These are phyloP conservation scores for Posidonia oceanica DNA, from an alignment of 116 monocot genomes.

Conservation along the genomic window DNA sequence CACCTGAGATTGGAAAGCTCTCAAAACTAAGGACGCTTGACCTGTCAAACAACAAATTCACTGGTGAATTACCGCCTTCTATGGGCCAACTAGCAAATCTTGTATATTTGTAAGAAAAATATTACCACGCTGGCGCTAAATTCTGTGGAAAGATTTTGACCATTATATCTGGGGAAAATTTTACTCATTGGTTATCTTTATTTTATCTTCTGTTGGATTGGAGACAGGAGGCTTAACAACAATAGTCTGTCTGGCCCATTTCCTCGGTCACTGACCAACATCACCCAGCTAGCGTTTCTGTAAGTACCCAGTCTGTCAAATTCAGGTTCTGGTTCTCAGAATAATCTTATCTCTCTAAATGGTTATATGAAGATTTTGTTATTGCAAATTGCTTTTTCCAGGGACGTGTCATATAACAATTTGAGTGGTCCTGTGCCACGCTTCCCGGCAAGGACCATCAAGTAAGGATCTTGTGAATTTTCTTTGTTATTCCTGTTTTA, in stretches of 20 bases:
- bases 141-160: not conserved
- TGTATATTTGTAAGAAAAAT: constrained; percentile 39
- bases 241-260: constrained; percentile 53
- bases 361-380: too few relatives aligned
- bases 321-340: constrained; percentile 18
- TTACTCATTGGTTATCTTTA: not conserved
- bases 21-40: constrained; percentile 37
- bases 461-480: too few relatives aligned
- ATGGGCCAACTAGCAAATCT: constrained; percentile 35
- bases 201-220: not conserved
- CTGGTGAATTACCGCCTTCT: constrained; percentile 33
- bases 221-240: constrained; percentile 56
- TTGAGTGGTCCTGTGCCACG: constrained; percentile 52
- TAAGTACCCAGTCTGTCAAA: constrained; percentile 13
- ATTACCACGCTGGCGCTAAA: too few relatives aligned
- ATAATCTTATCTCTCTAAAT: constrained; percentile 34
- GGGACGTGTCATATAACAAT: not conserved
- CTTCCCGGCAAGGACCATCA: constrained; percentile 21
- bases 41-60: constrained; percentile 46
- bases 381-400: too few relatives aligned
- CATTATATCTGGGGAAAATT: not conserved
- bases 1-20: constrained; percentile 42
- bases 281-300: constrained; percentile 32
- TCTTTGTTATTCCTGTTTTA: too few relatives aligned
- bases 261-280: constrained; percentile 37